Evolutionary conservation across 805 yeast genomes (phyloP).

Genomic region (Starmera amethionina): DNA sequence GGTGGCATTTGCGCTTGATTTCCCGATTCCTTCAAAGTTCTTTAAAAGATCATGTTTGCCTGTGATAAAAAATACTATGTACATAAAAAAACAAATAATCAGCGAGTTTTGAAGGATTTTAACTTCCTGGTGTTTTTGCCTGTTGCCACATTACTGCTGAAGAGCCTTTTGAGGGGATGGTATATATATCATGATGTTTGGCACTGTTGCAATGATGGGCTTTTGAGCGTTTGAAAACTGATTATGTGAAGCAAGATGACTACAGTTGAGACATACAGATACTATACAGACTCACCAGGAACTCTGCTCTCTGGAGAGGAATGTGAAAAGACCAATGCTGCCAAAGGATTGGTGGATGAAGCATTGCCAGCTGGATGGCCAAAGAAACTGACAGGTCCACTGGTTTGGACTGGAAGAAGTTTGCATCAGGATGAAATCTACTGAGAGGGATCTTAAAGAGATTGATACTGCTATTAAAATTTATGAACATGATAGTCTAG

Average conservation of each 20-base stretch:
- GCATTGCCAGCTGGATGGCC: constrained; percentile 1
- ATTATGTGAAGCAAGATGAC: neutral
- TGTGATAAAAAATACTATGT: too few species aligned
- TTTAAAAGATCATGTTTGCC: too few species aligned
- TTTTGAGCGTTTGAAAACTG: too few species aligned
- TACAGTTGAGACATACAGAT: constrained; percentile 1
- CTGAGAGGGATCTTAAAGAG: neutral
- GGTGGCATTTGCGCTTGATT: too few species aligned
- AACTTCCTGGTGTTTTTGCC: too few species aligned
- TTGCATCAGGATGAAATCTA: neutral
- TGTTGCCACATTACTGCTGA: too few species aligned
- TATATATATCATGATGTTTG: too few species aligned
- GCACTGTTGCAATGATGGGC: too few species aligned
- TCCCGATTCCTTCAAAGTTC: too few species aligned
- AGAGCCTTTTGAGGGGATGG: too few species aligned
- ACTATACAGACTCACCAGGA: constrained; percentile 2
- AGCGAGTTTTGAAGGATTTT: neutral
- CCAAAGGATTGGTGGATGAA: neutral
- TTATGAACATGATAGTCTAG: neutral
- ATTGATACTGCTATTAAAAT: constrained; percentile 1
- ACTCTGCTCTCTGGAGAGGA: constrained; percentile 1
- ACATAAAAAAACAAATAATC: neutral
- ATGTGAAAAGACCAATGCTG: neutral
- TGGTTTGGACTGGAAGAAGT: constrained; percentile 1
- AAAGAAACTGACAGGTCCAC: neutral